A percentile compares a stretch with the other conserved stretches of the same genome.
Evolutionary conservation across 73 alveolate species (phyloP).

Genomic region (Paramecium tetraurelia): DNA sequence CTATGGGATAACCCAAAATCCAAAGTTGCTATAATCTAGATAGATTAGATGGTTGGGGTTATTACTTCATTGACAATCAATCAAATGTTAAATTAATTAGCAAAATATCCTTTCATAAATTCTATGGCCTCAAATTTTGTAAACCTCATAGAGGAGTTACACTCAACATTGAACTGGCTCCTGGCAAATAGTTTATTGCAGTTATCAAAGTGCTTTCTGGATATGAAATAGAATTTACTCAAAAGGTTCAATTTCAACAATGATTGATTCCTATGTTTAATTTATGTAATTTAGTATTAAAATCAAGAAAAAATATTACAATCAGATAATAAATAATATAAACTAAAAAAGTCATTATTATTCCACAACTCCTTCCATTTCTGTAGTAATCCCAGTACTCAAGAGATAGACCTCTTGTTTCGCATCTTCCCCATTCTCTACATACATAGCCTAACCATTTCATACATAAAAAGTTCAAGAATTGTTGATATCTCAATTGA

Average conservation of each 20-base stretch:
- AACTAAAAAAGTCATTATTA: background rate
- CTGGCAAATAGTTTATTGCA: background rate
- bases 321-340: background rate
- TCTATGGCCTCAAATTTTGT: background rate
- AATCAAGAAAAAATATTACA: background rate
- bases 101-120: background rate
- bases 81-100: background rate
- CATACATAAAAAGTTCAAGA: background rate
- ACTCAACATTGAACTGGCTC: background rate
- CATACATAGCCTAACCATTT: background rate
- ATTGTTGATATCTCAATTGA: background rate
- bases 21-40: background rate
- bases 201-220: background rate
- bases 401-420: background rate
- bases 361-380: background rate
- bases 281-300: background rate
- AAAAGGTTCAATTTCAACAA: background rate
- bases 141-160: background rate
- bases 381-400: constrained; percentile 9
- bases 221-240: background rate
- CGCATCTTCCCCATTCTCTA: background rate
- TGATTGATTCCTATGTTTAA: background rate
- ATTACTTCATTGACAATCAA: background rate
- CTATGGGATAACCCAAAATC: constrained; percentile 12
- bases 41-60: constrained; percentile 15